A percentile compares a stretch with the other conserved stretches of the same genome.
Conservation (phyloP, 2,329 filamentous ascomycete species). For the Thelonectria rubi region DNA sequence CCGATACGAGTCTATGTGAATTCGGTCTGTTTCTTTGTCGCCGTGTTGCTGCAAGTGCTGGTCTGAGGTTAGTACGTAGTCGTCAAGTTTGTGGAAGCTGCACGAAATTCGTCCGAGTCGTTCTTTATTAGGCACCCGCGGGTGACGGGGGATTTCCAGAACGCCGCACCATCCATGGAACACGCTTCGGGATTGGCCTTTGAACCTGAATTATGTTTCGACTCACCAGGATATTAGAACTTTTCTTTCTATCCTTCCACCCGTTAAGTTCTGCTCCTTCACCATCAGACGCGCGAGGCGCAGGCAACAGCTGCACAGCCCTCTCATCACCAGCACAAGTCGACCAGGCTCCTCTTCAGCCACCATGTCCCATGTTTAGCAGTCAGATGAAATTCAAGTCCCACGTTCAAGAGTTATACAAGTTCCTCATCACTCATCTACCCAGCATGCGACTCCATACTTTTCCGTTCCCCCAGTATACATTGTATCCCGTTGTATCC, state of each 20-base stretch:
- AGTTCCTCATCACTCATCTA: neutral
- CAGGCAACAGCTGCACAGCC: slow-evolving; percentile 33
- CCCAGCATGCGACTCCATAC: neutral
- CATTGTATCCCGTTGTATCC: slow-evolving; percentile 11
- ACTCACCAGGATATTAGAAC: neutral
- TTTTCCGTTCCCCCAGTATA: slow-evolving; percentile 17
- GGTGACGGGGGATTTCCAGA: neutral
- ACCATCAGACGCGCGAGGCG: neutral
- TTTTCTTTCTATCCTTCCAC: neutral
- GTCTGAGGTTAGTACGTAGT: neutral
- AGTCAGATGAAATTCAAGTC: neutral
- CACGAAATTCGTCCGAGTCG: neutral
- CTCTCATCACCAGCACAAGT: slow-evolving; percentile 16
- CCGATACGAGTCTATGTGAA: neutral
- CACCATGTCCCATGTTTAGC: neutral
- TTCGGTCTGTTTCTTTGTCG: neutral
- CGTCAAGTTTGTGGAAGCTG: neutral
- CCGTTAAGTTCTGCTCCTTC: neutral
- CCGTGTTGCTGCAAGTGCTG: neutral
- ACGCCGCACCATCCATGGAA: neutral
- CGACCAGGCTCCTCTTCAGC: slow-evolving; percentile 19
- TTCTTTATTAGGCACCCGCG: neutral
- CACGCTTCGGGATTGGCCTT: neutral
- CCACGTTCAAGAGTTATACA: neutral
- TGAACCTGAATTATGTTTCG: neutral